Conservation (phyloP, 805 yeast species). For the Nakazawaea ambrosiae region DNA sequence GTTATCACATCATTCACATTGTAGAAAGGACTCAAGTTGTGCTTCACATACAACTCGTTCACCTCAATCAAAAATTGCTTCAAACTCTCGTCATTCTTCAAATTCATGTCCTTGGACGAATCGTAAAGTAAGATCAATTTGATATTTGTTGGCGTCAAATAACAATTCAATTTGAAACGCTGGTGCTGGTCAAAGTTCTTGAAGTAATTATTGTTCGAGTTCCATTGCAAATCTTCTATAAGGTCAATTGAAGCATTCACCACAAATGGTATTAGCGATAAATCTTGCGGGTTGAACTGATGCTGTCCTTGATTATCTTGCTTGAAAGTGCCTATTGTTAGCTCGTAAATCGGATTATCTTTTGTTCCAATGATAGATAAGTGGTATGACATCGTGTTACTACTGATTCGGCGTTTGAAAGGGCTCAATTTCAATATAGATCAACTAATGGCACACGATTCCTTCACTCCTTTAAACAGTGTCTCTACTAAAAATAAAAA, state of each 20-base stretch:
- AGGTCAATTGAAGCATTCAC: slow-evolving; percentile 85
- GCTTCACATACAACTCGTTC: slow-evolving; percentile 83
- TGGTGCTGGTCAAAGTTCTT: slow-evolving; percentile 83
- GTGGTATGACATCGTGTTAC: slow-evolving; percentile 61
- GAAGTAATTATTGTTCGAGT: slow-evolving; percentile 53
- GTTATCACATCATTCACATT: slow-evolving; percentile 65
- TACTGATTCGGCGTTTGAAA: no score
- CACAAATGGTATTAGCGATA: slow-evolving; percentile 81
- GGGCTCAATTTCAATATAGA: no score
- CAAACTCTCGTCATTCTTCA: slow-evolving; percentile 62
- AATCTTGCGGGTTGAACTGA: slow-evolving; percentile 59
- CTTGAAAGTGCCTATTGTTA: slow-evolving; percentile 74
- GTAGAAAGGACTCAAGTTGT: slow-evolving; percentile 82
- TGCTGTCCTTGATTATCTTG: slow-evolving; percentile 60
- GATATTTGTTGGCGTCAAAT: slow-evolving; percentile 80
- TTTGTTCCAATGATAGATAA: slow-evolving; percentile 82
- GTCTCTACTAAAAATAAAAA: no score
- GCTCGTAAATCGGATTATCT: slow-evolving; percentile 82
- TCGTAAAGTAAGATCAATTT: slow-evolving; percentile 73
- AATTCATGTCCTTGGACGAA: slow-evolving; percentile 47
- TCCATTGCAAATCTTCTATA: slow-evolving; percentile 89
- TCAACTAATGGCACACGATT: background rate
- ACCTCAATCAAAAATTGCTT: slow-evolving; percentile 79
- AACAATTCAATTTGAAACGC: slow-evolving; percentile 77
- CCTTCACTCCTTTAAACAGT: background rate